Evolutionary conservation across 2,329 filamentous ascomycete genomes (phyloP).

Genomic region (Basipetospora chlamydospora): DNA sequence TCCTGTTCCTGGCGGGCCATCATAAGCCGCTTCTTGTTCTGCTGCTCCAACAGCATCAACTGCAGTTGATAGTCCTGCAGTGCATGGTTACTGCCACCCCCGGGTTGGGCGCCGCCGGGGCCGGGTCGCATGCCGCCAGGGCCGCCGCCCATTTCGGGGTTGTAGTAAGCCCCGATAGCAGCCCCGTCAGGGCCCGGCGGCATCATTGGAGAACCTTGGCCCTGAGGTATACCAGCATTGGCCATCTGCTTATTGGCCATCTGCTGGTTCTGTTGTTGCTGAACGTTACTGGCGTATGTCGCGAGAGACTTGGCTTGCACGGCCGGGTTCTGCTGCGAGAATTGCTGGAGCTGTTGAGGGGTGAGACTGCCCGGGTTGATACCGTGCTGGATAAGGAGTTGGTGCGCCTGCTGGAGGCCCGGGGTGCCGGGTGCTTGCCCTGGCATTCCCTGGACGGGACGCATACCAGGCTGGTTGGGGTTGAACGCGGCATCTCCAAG

Average conservation of each 20-base stretch:
- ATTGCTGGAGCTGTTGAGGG: constrained; percentile 58
- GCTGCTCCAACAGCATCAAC: constrained; percentile 72
- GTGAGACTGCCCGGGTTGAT: constrained; percentile 64
- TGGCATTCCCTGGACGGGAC: constrained; percentile 56
- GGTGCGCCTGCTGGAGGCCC: constrained; percentile 36
- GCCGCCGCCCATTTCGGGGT: constrained; percentile 38
- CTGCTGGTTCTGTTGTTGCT: constrained; percentile 67
- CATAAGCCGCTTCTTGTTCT: constrained; percentile 74
- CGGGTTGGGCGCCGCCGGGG: constrained; percentile 30
- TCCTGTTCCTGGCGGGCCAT: constrained; percentile 76
- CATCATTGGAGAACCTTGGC: constrained; percentile 75
- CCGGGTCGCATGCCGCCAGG: constrained; percentile 44
- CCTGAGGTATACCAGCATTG: constrained; percentile 54
- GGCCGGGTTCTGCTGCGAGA: constrained; percentile 37
- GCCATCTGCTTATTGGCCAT: constrained; percentile 72
- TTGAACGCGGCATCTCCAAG: constrained; percentile 60
- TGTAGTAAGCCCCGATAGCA: constrained; percentile 45
- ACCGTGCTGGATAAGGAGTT: constrained; percentile 52
- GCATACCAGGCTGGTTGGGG: constrained; percentile 54
- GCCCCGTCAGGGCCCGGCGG: constrained; percentile 52
- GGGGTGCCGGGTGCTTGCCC: constrained; percentile 48
- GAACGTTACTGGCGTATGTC: constrained; percentile 73
- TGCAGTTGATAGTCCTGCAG: constrained; percentile 85
- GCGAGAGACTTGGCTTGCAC: constrained; percentile 73
- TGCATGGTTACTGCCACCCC: constrained; percentile 55